Conservation (phyloP, 768 basidiomycete species). For the Cyclocybe aegerita region DNA sequence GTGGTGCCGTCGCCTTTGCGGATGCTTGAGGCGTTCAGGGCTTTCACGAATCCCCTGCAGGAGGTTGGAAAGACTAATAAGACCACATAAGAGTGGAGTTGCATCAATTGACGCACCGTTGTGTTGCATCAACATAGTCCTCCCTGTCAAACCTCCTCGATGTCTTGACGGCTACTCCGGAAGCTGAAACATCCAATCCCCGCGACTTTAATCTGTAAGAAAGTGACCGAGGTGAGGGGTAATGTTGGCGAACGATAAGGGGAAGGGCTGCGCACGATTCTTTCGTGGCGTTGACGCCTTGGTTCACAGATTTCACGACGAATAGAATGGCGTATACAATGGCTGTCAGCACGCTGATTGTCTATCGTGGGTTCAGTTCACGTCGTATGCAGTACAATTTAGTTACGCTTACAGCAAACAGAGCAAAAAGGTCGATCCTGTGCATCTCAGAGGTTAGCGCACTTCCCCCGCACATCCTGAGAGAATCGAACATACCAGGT, state of each 20-base stretch:
- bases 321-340: slow-evolving; percentile 42
- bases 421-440: slow-evolving; percentile 44
- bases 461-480: background rate
- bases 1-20: slow-evolving; percentile 21
- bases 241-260: background rate
- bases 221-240: background rate
- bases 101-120: slow-evolving; percentile 44
- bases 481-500: slow-evolving; percentile 4
- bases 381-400: background rate
- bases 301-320: slow-evolving; percentile 35
- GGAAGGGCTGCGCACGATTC: slow-evolving; percentile 43
- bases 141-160: slow-evolving; percentile 56
- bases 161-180: slow-evolving; percentile 68
- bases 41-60: slow-evolving; percentile 53
- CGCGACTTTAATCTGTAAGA: slow-evolving; percentile 48
- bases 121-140: slow-evolving; percentile 72
- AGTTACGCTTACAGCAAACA: slow-evolving; percentile 32
- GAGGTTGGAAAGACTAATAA: background rate
- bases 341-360: slow-evolving; percentile 44
- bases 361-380: slow-evolving; percentile 36
- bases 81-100: background rate
- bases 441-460: background rate
- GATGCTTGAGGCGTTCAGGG: slow-evolving; percentile 45
- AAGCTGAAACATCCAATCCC: slow-evolving; percentile 57
- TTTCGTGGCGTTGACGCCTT: slow-evolving; percentile 48